Percentiles rank a stretch among this genome's conserved stretches.
phyloP scores from a whole-genome alignment of 176 grass and related monocot species.

The Bothriochloa decipiens region DNA sequence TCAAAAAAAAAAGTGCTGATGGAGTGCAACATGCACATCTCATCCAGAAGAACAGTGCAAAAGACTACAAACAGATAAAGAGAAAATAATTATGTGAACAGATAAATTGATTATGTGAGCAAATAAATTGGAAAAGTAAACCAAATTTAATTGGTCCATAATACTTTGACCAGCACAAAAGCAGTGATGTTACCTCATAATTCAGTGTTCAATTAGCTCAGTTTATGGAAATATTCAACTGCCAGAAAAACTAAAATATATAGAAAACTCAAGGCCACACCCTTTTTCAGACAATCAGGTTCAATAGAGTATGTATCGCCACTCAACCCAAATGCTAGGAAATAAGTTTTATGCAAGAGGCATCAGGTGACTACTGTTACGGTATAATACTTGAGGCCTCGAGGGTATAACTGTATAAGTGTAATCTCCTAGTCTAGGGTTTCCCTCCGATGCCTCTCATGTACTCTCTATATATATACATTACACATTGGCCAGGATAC shows the following conservation, averaged over 20 bases:
- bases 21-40: constrained; percentile 16
- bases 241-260: constrained; percentile 8
- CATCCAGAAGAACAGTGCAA: constrained; percentile 15
- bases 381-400: not conserved
- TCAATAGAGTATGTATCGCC: not conserved
- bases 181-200: constrained; percentile 16
- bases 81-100: too few species aligned
- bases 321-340: not conserved
- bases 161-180: not conserved
- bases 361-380: not conserved
- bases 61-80: not conserved
- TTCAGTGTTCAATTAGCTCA: not conserved
- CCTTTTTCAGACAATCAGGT: not conserved
- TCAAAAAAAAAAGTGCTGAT: not conserved
- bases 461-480: not conserved
- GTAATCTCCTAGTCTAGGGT: not conserved
- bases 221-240: not conserved
- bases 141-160: not conserved
- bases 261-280: not conserved
- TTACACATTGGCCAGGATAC: not conserved
- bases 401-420: not conserved
- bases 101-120: not conserved
- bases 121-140: constrained; percentile 21
- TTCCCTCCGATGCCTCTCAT: not conserved
- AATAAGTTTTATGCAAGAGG: not conserved